Conservation (phyloP, 2,329 filamentous ascomycete species). For the Trichoderma lentiforme region DNA sequence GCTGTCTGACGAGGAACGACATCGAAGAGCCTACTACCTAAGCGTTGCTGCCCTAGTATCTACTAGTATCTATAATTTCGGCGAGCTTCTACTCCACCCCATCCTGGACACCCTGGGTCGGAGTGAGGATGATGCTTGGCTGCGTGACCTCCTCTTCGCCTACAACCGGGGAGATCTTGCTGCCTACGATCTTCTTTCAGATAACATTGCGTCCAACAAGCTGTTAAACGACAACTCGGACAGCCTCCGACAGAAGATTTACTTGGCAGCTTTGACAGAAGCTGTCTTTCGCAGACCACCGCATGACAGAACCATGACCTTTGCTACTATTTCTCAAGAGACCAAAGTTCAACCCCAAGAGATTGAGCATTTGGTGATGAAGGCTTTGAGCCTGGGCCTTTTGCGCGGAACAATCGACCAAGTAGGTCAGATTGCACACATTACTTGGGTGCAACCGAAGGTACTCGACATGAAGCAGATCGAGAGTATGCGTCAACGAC, state of each 20-base stretch:
- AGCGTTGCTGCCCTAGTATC: slow-evolving; percentile 90
- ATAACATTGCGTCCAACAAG: slow-evolving; percentile 74
- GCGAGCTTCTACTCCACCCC: slow-evolving; percentile 94
- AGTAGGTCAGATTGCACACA: slow-evolving; percentile 87
- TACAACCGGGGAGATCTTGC: slow-evolving; percentile 94
- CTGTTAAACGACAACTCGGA: slow-evolving; percentile 75
- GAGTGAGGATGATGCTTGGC: slow-evolving; percentile 75
- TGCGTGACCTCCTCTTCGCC: slow-evolving; percentile 92
- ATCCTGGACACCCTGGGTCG: slow-evolving; percentile 78
- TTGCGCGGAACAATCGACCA: slow-evolving; percentile 93
- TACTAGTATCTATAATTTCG: slow-evolving; percentile 97
- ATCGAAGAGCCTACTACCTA: slow-evolving; percentile 84
- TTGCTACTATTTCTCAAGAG: slow-evolving; percentile 81
- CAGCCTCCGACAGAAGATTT: slow-evolving; percentile 96
- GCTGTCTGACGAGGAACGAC: slow-evolving; percentile 71
- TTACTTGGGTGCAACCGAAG: slow-evolving; percentile 99
- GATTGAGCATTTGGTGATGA: slow-evolving; percentile 99
- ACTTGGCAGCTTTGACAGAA: slow-evolving; percentile 91
- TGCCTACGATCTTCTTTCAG: slow-evolving; percentile 79
- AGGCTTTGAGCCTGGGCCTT: slow-evolving; percentile 90
- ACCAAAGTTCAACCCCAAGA: slow-evolving; percentile 88
- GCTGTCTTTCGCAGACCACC: slow-evolving; percentile 93
- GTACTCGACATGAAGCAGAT: slow-evolving; percentile 95
- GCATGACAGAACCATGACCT: slow-evolving; percentile 92
- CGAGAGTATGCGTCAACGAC: slow-evolving; percentile 78